Evolutionary conservation across 2,329 filamentous ascomycete genomes (phyloP), one percentile per base, ranked within the genome.

Genomic region (Scortechinia acanthostroma): DNA sequence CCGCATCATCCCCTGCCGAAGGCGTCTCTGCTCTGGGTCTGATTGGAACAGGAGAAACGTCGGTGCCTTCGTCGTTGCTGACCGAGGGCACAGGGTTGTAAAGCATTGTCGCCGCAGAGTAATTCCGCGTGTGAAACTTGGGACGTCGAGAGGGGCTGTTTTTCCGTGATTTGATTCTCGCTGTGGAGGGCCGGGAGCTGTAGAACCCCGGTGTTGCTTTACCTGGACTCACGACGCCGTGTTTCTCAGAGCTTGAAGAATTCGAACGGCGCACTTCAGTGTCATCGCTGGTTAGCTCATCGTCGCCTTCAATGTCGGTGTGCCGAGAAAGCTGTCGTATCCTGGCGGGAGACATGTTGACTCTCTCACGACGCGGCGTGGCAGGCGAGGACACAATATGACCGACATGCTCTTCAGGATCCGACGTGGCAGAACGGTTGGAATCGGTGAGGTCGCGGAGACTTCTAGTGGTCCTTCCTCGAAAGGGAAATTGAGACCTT

Each of bases 271-370:
- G 76, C 35, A 83, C 76, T 22, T 82, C 80, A 46, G 90, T 86
- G 46, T 89, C 86, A 46, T 90, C 87, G 3, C 86, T 91, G 13
- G 87, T 76, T n/a, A 91, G 69, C 60, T 96, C 91, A 54, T 95
- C 91, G 55, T 96, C 91, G 1, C 89, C 88, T 57, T 95, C 89
- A 4, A 83, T 88, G 55, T 93, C 88, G 0, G 87, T 90, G 47
- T 90, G 81, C 40, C 77, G 73, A 6, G 35, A 40, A 6, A 40
- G 17, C 20, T 40, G 35, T 13, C 35, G 6, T 10, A 17, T 6
- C 17, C 35, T 73, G 66, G 33, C 69, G 50, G 47, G 73, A 60
- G n/a, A 30, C 10, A 30, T 10, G 25, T 10, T 10, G n/a, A 10
- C n/a, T 30, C 25, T 30, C n/a, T n/a, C 47, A 70, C 58, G 52